Evolutionary conservation across 352 stramenopile genomes (phyloP), one percentile per base, ranked within the genome.

Genomic region (Pythium dissimile): DNA sequence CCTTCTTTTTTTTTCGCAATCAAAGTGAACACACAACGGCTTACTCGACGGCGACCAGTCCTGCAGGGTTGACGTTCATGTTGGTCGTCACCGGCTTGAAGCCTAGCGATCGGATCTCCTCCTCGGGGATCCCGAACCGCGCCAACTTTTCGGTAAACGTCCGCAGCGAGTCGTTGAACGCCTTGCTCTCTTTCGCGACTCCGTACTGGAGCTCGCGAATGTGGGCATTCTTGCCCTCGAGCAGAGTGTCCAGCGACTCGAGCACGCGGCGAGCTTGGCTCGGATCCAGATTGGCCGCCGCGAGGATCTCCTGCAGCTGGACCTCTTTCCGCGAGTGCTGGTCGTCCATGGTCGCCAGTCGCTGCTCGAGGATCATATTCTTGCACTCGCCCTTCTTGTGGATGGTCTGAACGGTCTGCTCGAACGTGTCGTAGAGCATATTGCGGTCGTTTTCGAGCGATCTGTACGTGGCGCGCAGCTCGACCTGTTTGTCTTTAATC

Each of bases 371-470:
- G 10, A 94, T 77, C 21, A 95, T 69, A 70, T 96, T 97, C 56
- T 95, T 90, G 69, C 92, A 94, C 62, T 98, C 89, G 30, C 84
- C 75, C 46, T 96, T 94, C 64, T 92, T 88, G 71, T 97, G 87
- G 18, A 97, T 84, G 15, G 80, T 92, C 56, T 88, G 72, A 15
- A 98, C 81, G 0, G 86, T 86, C 43, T 92, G 73, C 64, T 97
- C 88, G 51, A 98, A 97, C 1, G 74, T 88, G 67, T 95, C 84
- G 67, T 97, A 96, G 7, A 98, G 72, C 32, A 84, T 69, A 46
- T 97, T 93, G 30, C 88, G 74, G 57, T 97, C 86, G 21, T 71
- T 82, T 59, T 97, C 83, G 52, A 89, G 71, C 28, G 66, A 66
- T 27, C 80, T 77, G 67, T 96, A 97, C 31, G 74, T 77, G 28